Evolutionary conservation across 768 basidiomycete genomes (phyloP), one percentile per base, ranked within the genome.

Genomic region (Hericium alpestre): DNA sequence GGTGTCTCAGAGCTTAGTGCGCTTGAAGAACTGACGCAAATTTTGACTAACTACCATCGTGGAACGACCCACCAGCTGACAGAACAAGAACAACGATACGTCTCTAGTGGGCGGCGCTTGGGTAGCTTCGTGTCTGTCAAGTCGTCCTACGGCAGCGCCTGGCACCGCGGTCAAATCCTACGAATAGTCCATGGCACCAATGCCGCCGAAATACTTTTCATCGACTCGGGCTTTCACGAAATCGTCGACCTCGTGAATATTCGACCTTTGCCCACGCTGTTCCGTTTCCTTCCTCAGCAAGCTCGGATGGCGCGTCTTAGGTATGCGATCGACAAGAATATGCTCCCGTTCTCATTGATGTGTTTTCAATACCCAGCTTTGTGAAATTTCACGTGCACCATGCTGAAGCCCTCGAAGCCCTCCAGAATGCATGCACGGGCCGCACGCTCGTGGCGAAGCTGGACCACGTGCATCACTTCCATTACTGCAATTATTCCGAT

Each of bases 1-100:
- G 27, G 8, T 3, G 27, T 9, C 27, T 32, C 27, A 32, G 27
- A 32, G 27, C 27, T 32, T 4, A 7, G 27, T 32, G 27, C 27
- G 27, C 27, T 32, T 4, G 5, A 3, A 32, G 27, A 32, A 7
- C 27, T 32, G 27, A 32, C 27, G 5, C 27, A 32, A 32, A 32
- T 1, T 32, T 32, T 32, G 27, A 32, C 27, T 9, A 7, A 32
- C 27, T 32, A 32, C 8, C 27, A 32, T 9, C 27, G 27, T 32
- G 6, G 3, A 4, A 9, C 27, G 27, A 32, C 27, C 6, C 27
- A 32, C 6, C 5, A 32, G 8, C 27, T 9, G 27, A 32, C 2
- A 1, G 8, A 1, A 9, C 1, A 5, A 9, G 27, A 1, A 32
- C 5, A 1, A 9, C 8, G 27, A n/a, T n/a, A n/a, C n/a, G n/a